Evolutionary conservation across 1,284 basidiomycete species (phyloP), one percentile per base, ranked within the genome.

Genomic region (Cryptococcus wingfieldii): DNA sequence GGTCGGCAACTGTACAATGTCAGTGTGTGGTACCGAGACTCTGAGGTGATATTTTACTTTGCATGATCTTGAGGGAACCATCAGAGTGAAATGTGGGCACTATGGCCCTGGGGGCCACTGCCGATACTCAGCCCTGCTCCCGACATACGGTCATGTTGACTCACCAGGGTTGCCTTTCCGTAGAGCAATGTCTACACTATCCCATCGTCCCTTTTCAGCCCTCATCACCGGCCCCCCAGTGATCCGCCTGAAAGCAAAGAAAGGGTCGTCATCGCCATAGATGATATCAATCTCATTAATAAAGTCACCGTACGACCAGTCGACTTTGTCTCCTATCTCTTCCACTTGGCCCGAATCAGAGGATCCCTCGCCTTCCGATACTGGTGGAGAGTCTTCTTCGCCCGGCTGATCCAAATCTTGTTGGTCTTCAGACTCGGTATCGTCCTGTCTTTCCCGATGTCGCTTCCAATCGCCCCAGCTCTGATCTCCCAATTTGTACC

Each of bases 231-330:
- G 75, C 0, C 64, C 66, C 25, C 84, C 84, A 31, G 82, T 74
- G 2, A 91, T 67, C 63, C 82, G 85, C 64, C 89, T 82, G 68
- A 92, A 95, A 0, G 90, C 91, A 63, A 85, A 91, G 83, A 88
- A 90, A 0, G 89, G 84, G 6, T 82, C 79, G 53, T 86, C 84
- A 48, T 88, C 84, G 4, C 92, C 92, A 67, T 85, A 94, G 0
- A 89, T 75, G 2, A 94, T 80, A 69, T 94, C 90, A n/a, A 95
- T 62, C 72, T 96, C 91, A 1, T 90, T 95, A 63, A 96, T 84
- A 18, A 90, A 77, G n/a, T 72, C 69, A 13, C 65, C 63, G 42
- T 56, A 48, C 28, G 49, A 41, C n/a, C 31, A 41, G n/a, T 57
- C 54, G 34, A 47, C 25, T 13, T 87, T 84, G n/a, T 80, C 79